These are phyloP conservation scores for Escovopsis sp. DNA, from an alignment of 2,329 filamentous ascomycete genomes.

Conservation along the genomic window DNA sequence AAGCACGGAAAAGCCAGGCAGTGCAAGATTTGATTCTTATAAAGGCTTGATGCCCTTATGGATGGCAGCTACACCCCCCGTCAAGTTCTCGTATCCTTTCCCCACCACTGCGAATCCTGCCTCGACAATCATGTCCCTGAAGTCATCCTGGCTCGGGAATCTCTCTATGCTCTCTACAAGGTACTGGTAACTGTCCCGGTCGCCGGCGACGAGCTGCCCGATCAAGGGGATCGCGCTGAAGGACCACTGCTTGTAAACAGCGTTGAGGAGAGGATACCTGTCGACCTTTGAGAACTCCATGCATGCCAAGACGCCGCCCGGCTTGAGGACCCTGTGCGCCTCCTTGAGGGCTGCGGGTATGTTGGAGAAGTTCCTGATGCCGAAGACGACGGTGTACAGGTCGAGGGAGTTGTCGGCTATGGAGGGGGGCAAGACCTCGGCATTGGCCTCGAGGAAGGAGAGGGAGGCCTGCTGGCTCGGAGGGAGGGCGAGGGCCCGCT, in stretches of 20 bases:
- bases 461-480: constrained; percentile 42
- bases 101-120: constrained; percentile 80
- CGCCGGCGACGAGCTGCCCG: constrained; percentile 84
- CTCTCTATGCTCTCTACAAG: constrained; percentile 93
- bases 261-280: constrained; percentile 62
- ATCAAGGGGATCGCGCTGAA: constrained; percentile 91
- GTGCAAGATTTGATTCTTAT: constrained; percentile 6
- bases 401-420: constrained; percentile 65
- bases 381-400: constrained; percentile 94
- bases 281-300: constrained; percentile 85
- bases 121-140: constrained; percentile 65
- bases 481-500: constrained; percentile 51
- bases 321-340: constrained; percentile 78
- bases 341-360: constrained; percentile 72
- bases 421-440: constrained; percentile 51
- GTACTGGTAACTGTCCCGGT: constrained; percentile 95
- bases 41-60: constrained; percentile 88
- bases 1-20: no score
- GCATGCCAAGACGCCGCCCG: constrained; percentile 90
- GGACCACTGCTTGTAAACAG: constrained; percentile 87
- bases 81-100: constrained; percentile 77
- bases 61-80: constrained; percentile 83
- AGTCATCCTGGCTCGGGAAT: constrained; percentile 78
- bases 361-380: constrained; percentile 93
- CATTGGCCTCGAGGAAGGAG: constrained; percentile 79